Percentiles rank a stretch among this genome's conserved stretches.
These are phyloP conservation scores for Acaromyces ingoldii DNA, from an alignment of 1,284 basidiomycete genomes.

Conservation along the genomic window DNA sequence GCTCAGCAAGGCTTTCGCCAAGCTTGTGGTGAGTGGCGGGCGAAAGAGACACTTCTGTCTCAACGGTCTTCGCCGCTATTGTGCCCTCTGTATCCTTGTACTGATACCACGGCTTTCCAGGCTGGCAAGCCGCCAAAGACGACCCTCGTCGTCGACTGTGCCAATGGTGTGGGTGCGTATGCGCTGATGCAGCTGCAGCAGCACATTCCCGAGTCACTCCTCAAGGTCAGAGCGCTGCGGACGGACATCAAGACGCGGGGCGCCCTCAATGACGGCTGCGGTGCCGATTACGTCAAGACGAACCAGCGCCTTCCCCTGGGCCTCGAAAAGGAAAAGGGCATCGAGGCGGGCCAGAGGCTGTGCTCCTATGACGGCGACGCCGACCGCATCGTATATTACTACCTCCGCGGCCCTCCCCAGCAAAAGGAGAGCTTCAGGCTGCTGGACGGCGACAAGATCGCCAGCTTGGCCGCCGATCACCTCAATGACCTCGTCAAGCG, in stretches of 20 bases:
- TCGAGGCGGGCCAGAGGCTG: constrained; percentile 63
- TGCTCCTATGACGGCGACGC: constrained; percentile 97
- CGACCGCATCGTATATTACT: constrained; percentile 93
- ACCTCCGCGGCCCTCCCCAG: constrained; percentile 55
- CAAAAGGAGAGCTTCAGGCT: constrained; percentile 75
- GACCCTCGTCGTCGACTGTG: constrained; percentile 80
- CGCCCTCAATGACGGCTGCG: constrained; percentile 75
- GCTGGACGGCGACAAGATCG: constrained; percentile 98
- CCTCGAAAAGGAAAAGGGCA: constrained; percentile 36
- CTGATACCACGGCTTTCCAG: not conserved
- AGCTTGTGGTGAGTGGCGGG: constrained; percentile 63
- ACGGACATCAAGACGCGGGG: constrained; percentile 60
- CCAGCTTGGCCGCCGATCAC: constrained; percentile 85
- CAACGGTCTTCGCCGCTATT: no score
- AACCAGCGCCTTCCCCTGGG: constrained; percentile 43
- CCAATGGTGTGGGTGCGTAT: constrained; percentile 87
- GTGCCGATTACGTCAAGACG: constrained; percentile 97
- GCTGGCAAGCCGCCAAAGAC: constrained; percentile 50
- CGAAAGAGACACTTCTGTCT: no score
- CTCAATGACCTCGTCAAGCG: constrained; percentile 76
- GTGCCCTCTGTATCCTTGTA: no score
- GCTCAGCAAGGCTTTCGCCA: constrained; percentile 77
- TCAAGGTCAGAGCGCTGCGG: constrained; percentile 33
- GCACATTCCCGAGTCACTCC: constrained; percentile 31
- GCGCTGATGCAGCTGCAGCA: constrained; percentile 38